Base-by-base conservation (phyloP, 371 early-diverging fungal genomes). In the Mortierella sp. region DNA sequence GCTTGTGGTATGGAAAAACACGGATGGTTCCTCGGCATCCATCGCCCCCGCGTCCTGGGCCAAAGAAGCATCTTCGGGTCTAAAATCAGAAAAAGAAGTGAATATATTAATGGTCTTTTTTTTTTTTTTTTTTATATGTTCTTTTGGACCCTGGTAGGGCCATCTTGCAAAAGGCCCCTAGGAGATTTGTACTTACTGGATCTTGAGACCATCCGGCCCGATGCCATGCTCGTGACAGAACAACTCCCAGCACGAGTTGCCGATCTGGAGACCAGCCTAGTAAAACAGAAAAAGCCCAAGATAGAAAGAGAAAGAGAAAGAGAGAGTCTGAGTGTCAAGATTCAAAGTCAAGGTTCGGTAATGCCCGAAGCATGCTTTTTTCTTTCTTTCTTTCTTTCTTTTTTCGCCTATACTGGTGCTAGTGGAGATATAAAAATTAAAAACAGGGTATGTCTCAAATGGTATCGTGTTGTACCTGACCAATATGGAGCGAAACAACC, bases 231-330 rank as follows among this genome's bases (percentile, higher is more conserved):
- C 98, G 66, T 94, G 90, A 83, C 97, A 96, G 90, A 96, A 97
- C 51, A 97, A 90, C 83, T 99, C 99, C 99, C 99, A 99, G 89
- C 98, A 98, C 85, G 98, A 94, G 89, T 98, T 98, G 90, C 99
- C 99, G 82, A 99, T 98, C 88, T 99, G 99, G 82, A 99, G 95
- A 93, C 99, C 99, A 75, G 98, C 99, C 88, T 99, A 95, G 83
- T 97, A 97, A 74, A 50, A 16, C 6, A 50, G 5, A 21, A 14
- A 14, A 50, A 50, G n/a, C n/a, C n/a, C n/a, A n/a, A n/a, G n/a
- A n/a, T n/a, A 16, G 14, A 50, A n/a, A 50, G 5, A 37, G 9
- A 37, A 37, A 37, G 9, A 37, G 37, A 37, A 9, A 3, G 9
- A 37, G 9, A 37, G 37, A 37, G 37, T 37, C 37, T 37, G 37